phyloP scores from a whole-genome alignment of 2,329 filamentous ascomycete genomes.

The Aspergillus sp. region DNA sequence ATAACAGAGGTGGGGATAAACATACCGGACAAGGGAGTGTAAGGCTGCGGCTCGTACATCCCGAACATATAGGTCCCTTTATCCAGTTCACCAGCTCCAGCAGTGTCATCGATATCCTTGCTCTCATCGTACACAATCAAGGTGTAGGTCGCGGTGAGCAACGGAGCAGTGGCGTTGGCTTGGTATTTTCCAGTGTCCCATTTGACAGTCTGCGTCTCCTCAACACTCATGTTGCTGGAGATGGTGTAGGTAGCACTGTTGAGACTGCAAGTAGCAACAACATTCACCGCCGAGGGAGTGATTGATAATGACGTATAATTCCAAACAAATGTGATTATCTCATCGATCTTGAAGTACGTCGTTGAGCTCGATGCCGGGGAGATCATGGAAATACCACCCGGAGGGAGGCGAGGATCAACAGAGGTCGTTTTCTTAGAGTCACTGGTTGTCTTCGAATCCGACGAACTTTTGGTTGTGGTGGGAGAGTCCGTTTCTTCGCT shows the following conservation, averaged over 20 bases:
- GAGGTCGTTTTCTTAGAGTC: constrained; percentile 32
- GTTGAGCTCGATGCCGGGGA: constrained; percentile 54
- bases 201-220: constrained; percentile 52
- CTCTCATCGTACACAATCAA: constrained; percentile 62
- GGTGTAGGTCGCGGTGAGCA: constrained; percentile 63
- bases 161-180: constrained; percentile 48
- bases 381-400: constrained; percentile 63
- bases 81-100: constrained; percentile 57
- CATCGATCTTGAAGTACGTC: constrained; percentile 65
- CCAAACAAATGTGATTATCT: constrained; percentile 65
- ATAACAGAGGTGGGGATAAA: constrained; percentile 11
- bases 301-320: constrained; percentile 66
- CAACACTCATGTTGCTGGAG: constrained; percentile 57
- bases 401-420: constrained; percentile 54
- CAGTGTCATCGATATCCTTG: constrained; percentile 51
- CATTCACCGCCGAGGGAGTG: constrained; percentile 60
- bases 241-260: constrained; percentile 64
- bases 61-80: constrained; percentile 58
- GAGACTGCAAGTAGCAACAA: constrained; percentile 60
- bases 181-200: constrained; percentile 63
- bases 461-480: constrained; percentile 10
- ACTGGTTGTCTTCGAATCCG: constrained; percentile 14
- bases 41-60: constrained; percentile 60
- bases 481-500: constrained; percentile 1
- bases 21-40: constrained; percentile 53